These are phyloP conservation scores for Tetratostichococcus sp. DNA, from an alignment of 139 green algal genomes.

Conservation along the genomic window DNA sequence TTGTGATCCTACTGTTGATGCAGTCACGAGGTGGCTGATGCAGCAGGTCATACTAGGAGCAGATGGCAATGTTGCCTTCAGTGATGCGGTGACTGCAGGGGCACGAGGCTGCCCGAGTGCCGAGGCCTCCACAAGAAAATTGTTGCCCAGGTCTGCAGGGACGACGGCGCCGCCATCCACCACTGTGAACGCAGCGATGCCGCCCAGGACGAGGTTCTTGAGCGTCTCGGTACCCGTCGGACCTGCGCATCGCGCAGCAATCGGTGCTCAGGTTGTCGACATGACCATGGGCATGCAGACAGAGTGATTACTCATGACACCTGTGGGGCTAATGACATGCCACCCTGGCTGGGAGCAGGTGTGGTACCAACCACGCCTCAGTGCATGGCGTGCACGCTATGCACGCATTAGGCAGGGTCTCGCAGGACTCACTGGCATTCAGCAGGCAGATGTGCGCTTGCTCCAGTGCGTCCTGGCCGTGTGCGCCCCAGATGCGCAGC, in stretches of 20 bases:
- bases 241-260: conserved; percentile 4
- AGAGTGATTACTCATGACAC: too few relatives aligned
- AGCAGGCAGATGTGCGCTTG: conserved; percentile 64
- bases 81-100: conserved; percentile 60
- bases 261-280: too few relatives aligned
- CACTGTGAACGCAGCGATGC: conserved; percentile 91
- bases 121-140: conserved; percentile 76
- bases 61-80: too few relatives aligned
- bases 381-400: too few relatives aligned
- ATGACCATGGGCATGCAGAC: too few relatives aligned
- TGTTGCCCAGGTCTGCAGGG: conserved; percentile 86
- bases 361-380: too few relatives aligned
- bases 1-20: too few relatives aligned
- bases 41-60: too few relatives aligned
- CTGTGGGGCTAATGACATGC: too few relatives aligned
- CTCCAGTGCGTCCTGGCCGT: conserved; percentile 79
- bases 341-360: too few relatives aligned
- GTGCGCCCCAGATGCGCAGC: conserved; percentile 81
- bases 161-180: conserved; percentile 77
- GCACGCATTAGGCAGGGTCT: too few relatives aligned
- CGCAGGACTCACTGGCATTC: conserved; percentile 24
- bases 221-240: conserved; percentile 84
- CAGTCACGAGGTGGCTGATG: too few relatives aligned
- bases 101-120: conserved; percentile 64
- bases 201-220: conserved; percentile 96